A percentile compares a stretch with the other conserved stretches of the same genome.
Conservation (phyloP, 2,329 filamentous ascomycete genomes). For the Beauveria australis region DNA sequence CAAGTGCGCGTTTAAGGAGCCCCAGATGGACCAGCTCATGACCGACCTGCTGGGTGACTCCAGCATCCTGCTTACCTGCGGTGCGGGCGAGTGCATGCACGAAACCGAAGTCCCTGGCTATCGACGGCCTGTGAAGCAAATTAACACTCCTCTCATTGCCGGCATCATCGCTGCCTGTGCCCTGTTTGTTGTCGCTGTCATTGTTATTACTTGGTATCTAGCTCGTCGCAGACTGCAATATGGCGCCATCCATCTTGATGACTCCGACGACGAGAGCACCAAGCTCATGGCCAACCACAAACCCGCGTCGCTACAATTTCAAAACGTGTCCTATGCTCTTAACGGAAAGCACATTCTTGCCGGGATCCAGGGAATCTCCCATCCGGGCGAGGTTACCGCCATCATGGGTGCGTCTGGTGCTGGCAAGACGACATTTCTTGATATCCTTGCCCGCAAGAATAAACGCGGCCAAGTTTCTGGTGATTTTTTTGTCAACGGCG, state of each 20-base stretch:
- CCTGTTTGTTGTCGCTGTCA: slow-evolving; percentile 80
- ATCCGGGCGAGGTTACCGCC: slow-evolving; percentile 88
- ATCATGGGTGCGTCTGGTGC: slow-evolving; percentile 98
- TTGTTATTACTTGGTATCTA: slow-evolving; percentile 79
- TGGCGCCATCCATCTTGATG: slow-evolving; percentile 74
- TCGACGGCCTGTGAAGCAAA: slow-evolving; percentile 37
- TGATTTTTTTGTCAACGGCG: slow-evolving; percentile 87
- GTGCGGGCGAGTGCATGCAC: slow-evolving; percentile 86
- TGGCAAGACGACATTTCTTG: slow-evolving; percentile 93
- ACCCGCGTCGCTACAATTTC: slow-evolving; percentile 79
- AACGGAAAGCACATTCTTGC: slow-evolving; percentile 82
- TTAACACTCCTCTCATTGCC: slow-evolving; percentile 66
- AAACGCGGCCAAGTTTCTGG: slow-evolving; percentile 75
- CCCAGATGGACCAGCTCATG: slow-evolving; percentile 86
- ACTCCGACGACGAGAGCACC: slow-evolving; percentile 78
- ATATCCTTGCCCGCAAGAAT: slow-evolving; percentile 94
- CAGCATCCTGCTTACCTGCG: slow-evolving; percentile 76
- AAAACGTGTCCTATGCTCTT: slow-evolving; percentile 77
- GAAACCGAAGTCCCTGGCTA: slow-evolving; percentile 91
- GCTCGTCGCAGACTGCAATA: slow-evolving; percentile 63
- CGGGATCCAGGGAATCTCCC: slow-evolving; percentile 76
- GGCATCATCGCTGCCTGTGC: slow-evolving; percentile 81
- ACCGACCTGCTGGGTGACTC: slow-evolving; percentile 82
- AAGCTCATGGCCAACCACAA: slow-evolving; percentile 90
- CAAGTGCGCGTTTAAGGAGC: slow-evolving; percentile 78